Percentiles rank a stretch among this genome's conserved stretches.
These are phyloP conservation scores for Backusella tarrabulga DNA, from an alignment of 192 early-diverging fungal species.

Conservation along the genomic window DNA sequence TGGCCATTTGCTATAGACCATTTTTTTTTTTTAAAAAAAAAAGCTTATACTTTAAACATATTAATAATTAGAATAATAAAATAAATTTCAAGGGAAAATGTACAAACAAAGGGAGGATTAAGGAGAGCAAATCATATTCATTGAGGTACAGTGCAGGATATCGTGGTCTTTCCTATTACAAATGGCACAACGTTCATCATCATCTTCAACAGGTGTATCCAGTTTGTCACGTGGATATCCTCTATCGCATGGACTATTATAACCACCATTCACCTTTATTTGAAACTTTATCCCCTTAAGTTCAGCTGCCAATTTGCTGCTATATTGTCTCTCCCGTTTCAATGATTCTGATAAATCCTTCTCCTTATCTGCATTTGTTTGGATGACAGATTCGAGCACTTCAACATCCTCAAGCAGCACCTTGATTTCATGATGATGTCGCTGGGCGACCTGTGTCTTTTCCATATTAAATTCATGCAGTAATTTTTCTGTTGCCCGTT, in stretches of 20 bases:
- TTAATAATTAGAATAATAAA: neutral
- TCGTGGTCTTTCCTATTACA: constrained; percentile 3
- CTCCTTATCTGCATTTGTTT: constrained; percentile 14
- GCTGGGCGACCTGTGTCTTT: neutral
- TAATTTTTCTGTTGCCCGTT: neutral
- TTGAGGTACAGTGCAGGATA: neutral
- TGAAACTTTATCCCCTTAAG: constrained; percentile 1
- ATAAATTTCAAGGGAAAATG: neutral
- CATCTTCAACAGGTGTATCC: constrained; percentile 8
- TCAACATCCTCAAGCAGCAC: neutral
- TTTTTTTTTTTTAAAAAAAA: neutral
- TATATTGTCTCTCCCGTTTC: constrained; percentile 5
- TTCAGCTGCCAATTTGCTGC: neutral
- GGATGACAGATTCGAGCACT: constrained; percentile 12
- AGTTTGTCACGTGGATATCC: neutral
- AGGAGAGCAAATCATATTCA: constrained; percentile 2
- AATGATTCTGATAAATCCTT: neutral
- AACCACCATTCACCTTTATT: neutral
- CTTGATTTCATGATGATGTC: constrained; percentile 1
- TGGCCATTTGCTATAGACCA: neutral
- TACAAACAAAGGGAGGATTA: neutral
- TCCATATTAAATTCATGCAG: neutral
- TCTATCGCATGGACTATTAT: neutral
- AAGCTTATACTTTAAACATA: neutral
- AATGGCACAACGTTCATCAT: constrained; percentile 1